Percentiles rank a stretch among this genome's conserved stretches.
These are phyloP conservation scores for Picochlorum sp. DNA, from an alignment of 139 green algal species.

Conservation along the genomic window DNA sequence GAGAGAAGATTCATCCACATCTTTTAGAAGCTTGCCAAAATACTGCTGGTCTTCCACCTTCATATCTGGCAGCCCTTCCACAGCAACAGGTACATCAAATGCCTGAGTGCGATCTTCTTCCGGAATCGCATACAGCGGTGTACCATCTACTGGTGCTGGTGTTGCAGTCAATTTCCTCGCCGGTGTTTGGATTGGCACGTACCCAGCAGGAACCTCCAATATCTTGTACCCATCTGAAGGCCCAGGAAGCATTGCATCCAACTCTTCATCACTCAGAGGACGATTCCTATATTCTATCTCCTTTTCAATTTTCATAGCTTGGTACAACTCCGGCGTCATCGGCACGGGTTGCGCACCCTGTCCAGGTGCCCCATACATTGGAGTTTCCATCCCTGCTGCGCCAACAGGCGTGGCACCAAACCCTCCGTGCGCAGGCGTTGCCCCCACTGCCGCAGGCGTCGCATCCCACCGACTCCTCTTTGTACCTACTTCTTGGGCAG, in stretches of 20 bases:
- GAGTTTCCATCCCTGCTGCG: conserved; percentile 63
- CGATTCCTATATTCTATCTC: conserved; percentile 93
- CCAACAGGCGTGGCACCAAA: conserved; percentile 53
- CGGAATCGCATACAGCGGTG: conserved; percentile 67
- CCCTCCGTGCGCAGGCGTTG: conserved; percentile 38
- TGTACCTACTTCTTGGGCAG: conserved; percentile 15
- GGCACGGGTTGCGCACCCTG: conserved; percentile 16
- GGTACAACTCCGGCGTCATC: conserved; percentile 75
- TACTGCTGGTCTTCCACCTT: conserved; percentile 97
- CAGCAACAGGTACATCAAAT: conserved; percentile 57
- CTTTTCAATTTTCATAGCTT: conserved; percentile 55
- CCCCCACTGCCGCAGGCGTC: conserved; percentile 18
- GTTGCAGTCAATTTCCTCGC: conserved; percentile 89
- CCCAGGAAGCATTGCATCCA: conserved; percentile 88
- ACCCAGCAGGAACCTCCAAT: conserved; percentile 68
- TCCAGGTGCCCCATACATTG: conserved; percentile 19
- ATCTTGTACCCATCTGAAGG: conserved; percentile 79
- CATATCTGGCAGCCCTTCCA: conserved; percentile 88
- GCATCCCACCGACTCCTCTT: conserved; percentile 34
- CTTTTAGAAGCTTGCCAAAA: conserved; percentile 82
- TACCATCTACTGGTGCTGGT: conserved; percentile 73
- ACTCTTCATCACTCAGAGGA: conserved; percentile 85
- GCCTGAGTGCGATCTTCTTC: conserved; percentile 66
- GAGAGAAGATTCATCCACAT: conserved; percentile 87
- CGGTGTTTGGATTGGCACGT: conserved; percentile 89